Percentiles rank a stretch among this genome's conserved stretches.
These are phyloP conservation scores for Euptelea pleiosperma DNA, from an alignment of 164 flowering plant species.

Conservation along the genomic window DNA sequence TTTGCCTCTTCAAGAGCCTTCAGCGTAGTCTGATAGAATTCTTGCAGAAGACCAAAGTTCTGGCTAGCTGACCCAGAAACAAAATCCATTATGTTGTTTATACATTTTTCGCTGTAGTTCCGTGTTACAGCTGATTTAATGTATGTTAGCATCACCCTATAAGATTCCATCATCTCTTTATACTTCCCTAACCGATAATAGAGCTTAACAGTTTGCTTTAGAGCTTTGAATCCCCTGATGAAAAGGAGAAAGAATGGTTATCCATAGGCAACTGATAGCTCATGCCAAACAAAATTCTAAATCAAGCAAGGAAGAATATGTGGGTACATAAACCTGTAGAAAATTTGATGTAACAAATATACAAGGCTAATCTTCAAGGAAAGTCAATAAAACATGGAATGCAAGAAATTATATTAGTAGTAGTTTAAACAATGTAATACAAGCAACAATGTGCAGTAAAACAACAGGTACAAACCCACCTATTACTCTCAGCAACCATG, in stretches of 20 bases:
- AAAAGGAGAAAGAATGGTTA: constrained; percentile 6
- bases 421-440: background rate
- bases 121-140: constrained; percentile 98
- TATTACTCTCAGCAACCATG: too few relatives aligned
- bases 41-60: constrained; percentile 82
- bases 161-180: constrained; percentile 95
- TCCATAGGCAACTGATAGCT: background rate
- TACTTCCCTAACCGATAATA: constrained; percentile 83
- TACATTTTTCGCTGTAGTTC: constrained; percentile 96
- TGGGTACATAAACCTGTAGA: background rate
- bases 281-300: background rate
- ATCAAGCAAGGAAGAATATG: background rate
- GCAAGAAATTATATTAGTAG: background rate
- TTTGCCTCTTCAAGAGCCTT: constrained; percentile 99
- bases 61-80: constrained; percentile 97
- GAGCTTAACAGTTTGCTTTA: constrained; percentile 97
- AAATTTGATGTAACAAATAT: background rate
- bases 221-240: constrained; percentile 94
- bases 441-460: too few relatives aligned
- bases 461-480: too few relatives aligned
- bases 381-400: background rate
- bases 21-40: constrained; percentile 92
- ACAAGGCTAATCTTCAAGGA: background rate
- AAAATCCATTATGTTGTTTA: constrained; percentile 96
- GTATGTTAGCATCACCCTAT: constrained; percentile 92